These are phyloP conservation scores for Strobilomyces confusus DNA, from an alignment of 768 basidiomycete species.

Conservation along the genomic window DNA sequence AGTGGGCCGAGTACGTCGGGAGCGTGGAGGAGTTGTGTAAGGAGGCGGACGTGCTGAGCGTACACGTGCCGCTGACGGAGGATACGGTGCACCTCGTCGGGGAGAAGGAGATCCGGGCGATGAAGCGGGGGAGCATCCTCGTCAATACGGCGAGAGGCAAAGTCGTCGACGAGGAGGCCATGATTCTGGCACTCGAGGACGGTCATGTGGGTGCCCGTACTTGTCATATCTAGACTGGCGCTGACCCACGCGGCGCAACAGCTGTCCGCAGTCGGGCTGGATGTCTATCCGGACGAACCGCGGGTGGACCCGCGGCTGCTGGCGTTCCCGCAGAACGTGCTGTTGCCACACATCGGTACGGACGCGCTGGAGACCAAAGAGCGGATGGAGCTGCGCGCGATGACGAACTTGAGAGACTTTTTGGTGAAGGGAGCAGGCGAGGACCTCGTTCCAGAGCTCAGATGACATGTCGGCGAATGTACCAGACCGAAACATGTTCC, in stretches of 20 bases:
- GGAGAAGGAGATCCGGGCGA: slow-evolving; percentile 66
- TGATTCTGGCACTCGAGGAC: slow-evolving; percentile 80
- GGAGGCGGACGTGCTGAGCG: slow-evolving; percentile 77
- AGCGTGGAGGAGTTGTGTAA: slow-evolving; percentile 58
- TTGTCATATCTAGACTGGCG: background rate
- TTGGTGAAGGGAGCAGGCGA: slow-evolving; percentile 55
- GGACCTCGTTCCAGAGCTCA: slow-evolving; percentile 59
- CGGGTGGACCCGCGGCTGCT: slow-evolving; percentile 73
- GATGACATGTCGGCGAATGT: background rate
- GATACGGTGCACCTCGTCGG: slow-evolving; percentile 73
- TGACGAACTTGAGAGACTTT: slow-evolving; percentile 71
- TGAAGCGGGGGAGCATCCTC: slow-evolving; percentile 76
- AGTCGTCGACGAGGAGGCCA: slow-evolving; percentile 81
- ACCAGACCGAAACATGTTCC: background rate
- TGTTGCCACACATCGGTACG: slow-evolving; percentile 93
- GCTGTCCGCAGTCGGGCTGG: slow-evolving; percentile 55
- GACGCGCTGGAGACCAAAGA: slow-evolving; percentile 75
- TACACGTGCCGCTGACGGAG: slow-evolving; percentile 75
- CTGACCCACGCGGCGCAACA: background rate
- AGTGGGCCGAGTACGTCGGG: slow-evolving; percentile 77
- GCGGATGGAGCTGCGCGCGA: slow-evolving; percentile 79
- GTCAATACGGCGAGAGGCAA: slow-evolving; percentile 89
- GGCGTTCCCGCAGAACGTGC: slow-evolving; percentile 72
- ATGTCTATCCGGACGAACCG: slow-evolving; percentile 86
- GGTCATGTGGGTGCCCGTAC: too few species aligned